Evolutionary conservation across 495 filamentous ascomycete species (phyloP), one percentile per base, ranked within the genome.

Genomic region (Emericellopsis terricola): DNA sequence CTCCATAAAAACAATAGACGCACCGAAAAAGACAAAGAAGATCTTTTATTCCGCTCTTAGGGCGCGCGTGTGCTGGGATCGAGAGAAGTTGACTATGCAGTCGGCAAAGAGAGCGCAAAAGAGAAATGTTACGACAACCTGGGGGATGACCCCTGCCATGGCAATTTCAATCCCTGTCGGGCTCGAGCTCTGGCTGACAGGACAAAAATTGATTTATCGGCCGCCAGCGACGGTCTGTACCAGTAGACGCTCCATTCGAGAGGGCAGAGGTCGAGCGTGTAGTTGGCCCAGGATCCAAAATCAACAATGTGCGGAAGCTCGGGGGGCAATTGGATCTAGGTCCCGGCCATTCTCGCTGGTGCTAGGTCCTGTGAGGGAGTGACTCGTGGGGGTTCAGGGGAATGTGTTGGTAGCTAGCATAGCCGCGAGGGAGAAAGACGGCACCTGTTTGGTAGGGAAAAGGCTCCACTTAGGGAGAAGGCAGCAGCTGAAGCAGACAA

Each of bases 111-210:
- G 39, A 9, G 40, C 40, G 31, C 51, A 49, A 42, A 65, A 68
- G 18, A 60, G 36, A 6, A 51, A 20, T 7, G 65, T 47, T 1
- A 53, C 55, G 23, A 57, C 40, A 28, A 67, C 62, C 38, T 64
- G 62, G 26, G 59, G 52, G 16, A 38, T 38, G 15, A 67, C 47
- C 24, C 62, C 62, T 3, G 51, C 46, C 14, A 64, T 45, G 37
- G 72, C 69, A 37, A 78, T 60, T 27, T 65, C 36, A 23, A 60
- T 49, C 18, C 62, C 64, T 4, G 33, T 11, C 8, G 47, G 31
- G 34, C 38, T 51, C 8, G 27, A 15, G 8, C 51, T 51, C 1
- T 38, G 34, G 3, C 44, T 41, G 3, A 30, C 14, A 1, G 41
- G 15, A 45, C 39, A 28, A 51, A 45, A 14, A 21, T 15, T 32